phyloP scores from a whole-genome alignment of 148 eudicot species.

The Amaranthus cruentus region DNA sequence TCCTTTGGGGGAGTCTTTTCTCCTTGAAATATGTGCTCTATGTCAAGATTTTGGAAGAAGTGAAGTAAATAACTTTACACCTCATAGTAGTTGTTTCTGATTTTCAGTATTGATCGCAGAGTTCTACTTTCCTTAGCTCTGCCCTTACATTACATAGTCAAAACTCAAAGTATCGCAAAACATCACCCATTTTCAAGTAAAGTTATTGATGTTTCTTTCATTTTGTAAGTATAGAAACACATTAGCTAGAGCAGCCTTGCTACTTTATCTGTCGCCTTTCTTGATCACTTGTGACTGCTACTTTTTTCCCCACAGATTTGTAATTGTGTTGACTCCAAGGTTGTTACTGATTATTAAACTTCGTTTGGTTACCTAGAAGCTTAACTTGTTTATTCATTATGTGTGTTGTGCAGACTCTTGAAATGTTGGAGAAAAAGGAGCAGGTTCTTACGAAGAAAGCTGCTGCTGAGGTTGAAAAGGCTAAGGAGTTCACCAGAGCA shows the following conservation, averaged over 20 bases:
- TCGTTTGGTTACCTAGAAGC: too few species aligned
- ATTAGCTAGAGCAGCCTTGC: background rate
- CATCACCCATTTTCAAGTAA: too few species aligned
- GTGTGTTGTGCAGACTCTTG: conserved; percentile 45
- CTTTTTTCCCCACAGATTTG: background rate
- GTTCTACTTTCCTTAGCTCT: too few species aligned
- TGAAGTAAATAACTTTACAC: too few species aligned
- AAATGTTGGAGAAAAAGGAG: conserved; percentile 82
- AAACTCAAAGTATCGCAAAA: too few species aligned
- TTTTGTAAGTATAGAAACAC: background rate
- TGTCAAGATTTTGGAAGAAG: too few species aligned
- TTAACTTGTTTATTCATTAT: background rate
- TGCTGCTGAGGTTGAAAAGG: conserved; percentile 68
- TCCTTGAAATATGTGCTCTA: too few species aligned
- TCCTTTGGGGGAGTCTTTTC: too few species aligned
- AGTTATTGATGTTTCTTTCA: too few species aligned
- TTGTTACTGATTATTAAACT: background rate
- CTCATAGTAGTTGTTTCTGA: too few species aligned
- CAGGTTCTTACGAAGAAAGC: conserved; percentile 65
- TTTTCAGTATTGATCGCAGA: too few species aligned
- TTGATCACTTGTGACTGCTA: background rate
- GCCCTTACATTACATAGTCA: too few species aligned
- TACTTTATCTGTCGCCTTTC: background rate
- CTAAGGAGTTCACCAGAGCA: conserved; percentile 64
- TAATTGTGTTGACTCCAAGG: background rate